Percentiles rank a stretch among this genome's conserved stretches.
Conservation (phyloP, 1,284 basidiomycete genomes). For the Grifola frondosa region DNA sequence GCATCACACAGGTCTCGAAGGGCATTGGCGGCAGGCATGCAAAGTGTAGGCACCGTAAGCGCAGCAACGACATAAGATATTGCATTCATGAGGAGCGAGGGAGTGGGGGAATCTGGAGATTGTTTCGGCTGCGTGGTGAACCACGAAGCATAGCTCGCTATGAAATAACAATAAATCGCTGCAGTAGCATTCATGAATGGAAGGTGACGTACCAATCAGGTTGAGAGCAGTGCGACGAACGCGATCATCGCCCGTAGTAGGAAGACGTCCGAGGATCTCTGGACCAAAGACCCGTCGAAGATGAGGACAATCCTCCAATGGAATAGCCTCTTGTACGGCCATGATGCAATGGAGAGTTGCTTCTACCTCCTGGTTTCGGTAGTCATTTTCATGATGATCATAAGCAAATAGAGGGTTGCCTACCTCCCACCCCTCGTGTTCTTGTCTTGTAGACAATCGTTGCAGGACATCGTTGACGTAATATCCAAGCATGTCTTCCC, state of each 20-base stretch:
- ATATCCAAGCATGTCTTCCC: constrained; percentile 76
- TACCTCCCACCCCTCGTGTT: constrained; percentile 69
- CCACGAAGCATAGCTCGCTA: constrained; percentile 86
- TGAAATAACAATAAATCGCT: neutral
- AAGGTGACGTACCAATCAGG: constrained; percentile 59
- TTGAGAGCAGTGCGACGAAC: constrained; percentile 72
- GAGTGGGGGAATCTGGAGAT: constrained; percentile 31
- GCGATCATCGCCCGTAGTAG: constrained; percentile 61
- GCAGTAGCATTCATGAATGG: neutral
- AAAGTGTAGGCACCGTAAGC: constrained; percentile 61
- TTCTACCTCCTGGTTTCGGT: constrained; percentile 78
- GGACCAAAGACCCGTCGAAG: constrained; percentile 71
- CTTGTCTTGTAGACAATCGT: constrained; percentile 42
- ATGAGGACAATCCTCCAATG: constrained; percentile 65
- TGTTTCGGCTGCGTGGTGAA: constrained; percentile 59
- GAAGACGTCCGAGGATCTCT: constrained; percentile 65
- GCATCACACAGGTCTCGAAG: constrained; percentile 85
- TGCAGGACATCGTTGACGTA: constrained; percentile 62
- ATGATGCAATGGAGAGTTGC: constrained; percentile 82
- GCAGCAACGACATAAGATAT: constrained; percentile 75
- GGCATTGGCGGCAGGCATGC: constrained; percentile 75
- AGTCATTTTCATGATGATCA: neutral
- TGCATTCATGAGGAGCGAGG: constrained; percentile 54
- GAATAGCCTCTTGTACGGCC: constrained; percentile 84
- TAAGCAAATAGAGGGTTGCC: constrained; percentile 19